Conservation (phyloP, 2,329 filamentous ascomycete species). For the Pseudogymnoascus sp. region DNA sequence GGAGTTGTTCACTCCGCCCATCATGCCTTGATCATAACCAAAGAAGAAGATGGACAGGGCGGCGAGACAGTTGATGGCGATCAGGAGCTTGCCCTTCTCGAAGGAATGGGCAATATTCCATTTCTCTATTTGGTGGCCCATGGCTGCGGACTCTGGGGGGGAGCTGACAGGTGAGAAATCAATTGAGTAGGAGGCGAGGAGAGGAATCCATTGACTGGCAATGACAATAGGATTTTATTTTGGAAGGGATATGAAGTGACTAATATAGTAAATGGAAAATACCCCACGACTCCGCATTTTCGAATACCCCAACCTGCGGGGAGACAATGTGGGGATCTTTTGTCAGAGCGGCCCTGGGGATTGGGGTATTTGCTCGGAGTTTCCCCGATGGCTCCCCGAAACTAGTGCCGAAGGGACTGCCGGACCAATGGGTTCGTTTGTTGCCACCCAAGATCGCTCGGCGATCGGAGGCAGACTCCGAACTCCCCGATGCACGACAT, state of each 20-base stretch:
- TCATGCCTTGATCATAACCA: conserved; percentile 38
- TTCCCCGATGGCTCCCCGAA: not conserved
- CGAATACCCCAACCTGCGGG: not conserved
- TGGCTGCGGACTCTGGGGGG: not conserved
- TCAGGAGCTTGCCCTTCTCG: conserved; percentile 48
- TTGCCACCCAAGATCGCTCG: not conserved
- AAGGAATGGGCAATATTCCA: conserved; percentile 44
- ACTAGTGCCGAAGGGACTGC: not conserved
- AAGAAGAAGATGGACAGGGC: conserved; percentile 63
- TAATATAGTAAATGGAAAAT: conserved; percentile 1
- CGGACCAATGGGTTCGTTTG: not conserved
- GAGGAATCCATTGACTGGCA: not conserved
- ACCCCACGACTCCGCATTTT: conserved; percentile 3
- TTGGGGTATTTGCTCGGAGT: not conserved
- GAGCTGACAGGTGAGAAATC: not conserved
- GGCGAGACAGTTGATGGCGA: conserved; percentile 55
- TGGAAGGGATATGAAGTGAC: not conserved
- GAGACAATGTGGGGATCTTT: not conserved
- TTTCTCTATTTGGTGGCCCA: conserved; percentile 18
- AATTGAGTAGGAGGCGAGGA: not conserved
- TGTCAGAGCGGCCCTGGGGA: not conserved
- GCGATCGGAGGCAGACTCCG: not conserved
- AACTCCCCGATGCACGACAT: not conserved
- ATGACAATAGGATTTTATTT: not conserved
- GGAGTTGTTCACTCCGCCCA: conserved; percentile 59